Evolutionary conservation across 2,329 filamentous ascomycete genomes (phyloP), one percentile per base, ranked within the genome.

Genomic region (Alternaria sp.): DNA sequence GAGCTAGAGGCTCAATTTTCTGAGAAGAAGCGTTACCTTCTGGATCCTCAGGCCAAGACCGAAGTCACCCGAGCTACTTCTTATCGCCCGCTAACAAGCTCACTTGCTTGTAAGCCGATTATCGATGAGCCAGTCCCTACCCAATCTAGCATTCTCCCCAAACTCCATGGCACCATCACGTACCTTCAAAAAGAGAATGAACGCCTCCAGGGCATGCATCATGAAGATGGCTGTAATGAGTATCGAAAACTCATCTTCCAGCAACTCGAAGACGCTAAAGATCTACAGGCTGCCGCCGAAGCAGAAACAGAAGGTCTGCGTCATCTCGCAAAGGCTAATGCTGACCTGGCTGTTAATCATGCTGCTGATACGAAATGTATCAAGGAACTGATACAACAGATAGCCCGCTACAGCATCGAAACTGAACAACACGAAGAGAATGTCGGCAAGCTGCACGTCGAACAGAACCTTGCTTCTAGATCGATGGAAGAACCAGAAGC

Each of bases 221-320:
- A 41, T 23, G n/a, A 28, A 1, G 29, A 56, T 5, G 24, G 28
- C 14, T 54, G 56, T 37, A 44, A 21, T 21, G 31, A 54, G n/a
- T 34, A 44, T 14, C 17, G 17, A 4, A 31, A 11, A 8, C 10
- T 5, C n/a, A 29, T 44, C 26, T 23, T 14, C 3, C 26, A 56
- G 10, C 10, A 59, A 28, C 8, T 59, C 21, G 29, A 17, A n/a
- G 36, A 53, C 13, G 57, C 57, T 11, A 10, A 36, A 11, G 36
- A 28, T 3, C n/a, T 50, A 5, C 54, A 51, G 17, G 37, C n/a
- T 2, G 54, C 49, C 2, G 44, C 50, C 3, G 54, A 61, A 24
- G 44, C 46, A 21, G 51, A 56, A 39, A 17, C 31, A 3, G 39
- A 53, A 17, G 56, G 33, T 10, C 17, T 53, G 4, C 42, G 17